Base-by-base conservation (phyloP, 768 basidiomycete genomes). In the Termitomyces sp. region DNA sequence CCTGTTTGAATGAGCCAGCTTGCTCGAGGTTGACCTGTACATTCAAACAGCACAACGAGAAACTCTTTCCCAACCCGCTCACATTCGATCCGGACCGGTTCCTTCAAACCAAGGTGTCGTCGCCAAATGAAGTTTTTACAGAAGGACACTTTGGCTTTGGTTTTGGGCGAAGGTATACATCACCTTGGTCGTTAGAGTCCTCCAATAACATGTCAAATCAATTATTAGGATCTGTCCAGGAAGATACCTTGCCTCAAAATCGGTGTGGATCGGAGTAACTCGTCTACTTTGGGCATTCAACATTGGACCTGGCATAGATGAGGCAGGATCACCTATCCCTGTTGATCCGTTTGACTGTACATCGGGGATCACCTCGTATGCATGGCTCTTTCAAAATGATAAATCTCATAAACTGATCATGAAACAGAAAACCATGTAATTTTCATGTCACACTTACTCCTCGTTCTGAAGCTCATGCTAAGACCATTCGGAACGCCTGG, bases 261-360 rank as follows among this genome's bases (percentile, higher is more conserved):
- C 55, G 3, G 55, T 56, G 1, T 56, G 54, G 54, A 45, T 56
- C 19, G 55, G 41, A 5, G 49, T 56, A 14, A 45, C 48, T 41
- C 54, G 54, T 34, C 24, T 56, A 37, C 30, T 56, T 3, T 56
- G 54, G 55, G 55, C 55, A 14, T 56, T 56, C 22, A 28, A 50
- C 35, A 56, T 56, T 26, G 42, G 41, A n/a, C 41, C 55, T n/a
- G 47, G 47, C 9, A 15, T 45, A 14, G 55, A 56, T 11, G 43
- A 38, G 9, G 24, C 12, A 9, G 55, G 55, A 1, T 17, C 45
- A 4, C 49, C 55, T 12, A 50, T 56, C 22, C 55, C 35, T 14
- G 47, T 50, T 1, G 43, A 56, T 17, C 55, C 55, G 11, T 15
- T 30, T 32, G 15, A 54, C 22, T 54, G 53, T 41, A 54, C 53